Base-by-base conservation (phyloP, 306 rosid species). In the Phaseolus lunatus region DNA sequence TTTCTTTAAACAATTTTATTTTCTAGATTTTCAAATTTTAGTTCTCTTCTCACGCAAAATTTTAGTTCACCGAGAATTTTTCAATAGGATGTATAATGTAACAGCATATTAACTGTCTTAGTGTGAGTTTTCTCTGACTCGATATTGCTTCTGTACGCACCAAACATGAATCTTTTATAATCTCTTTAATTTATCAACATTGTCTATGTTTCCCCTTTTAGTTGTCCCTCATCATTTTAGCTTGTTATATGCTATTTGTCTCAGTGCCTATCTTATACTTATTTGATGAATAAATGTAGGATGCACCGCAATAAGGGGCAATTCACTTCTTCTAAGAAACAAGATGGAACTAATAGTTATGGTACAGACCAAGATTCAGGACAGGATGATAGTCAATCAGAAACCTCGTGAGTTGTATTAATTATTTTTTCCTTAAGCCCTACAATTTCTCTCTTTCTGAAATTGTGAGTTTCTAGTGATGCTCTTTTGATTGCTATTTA, bases 291-390 rank as follows among this genome's bases (percentile, higher is more conserved):
- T 80, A 61, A 67, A 64, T 87, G 79, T 57, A 94, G 98, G 90
- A 94, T 94, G 98, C 96, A 94, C 77, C 97, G 98, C 20, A 94
- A 90, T 66, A 94, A 94, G 87, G 98, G 98, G 29, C 98, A 94
- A 47, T 94, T 94, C 84, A 86, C 96, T 85, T 91, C 97, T 24
- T 50, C 94, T 43, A 94, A 89, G 87, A 90, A 84, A 85, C 81
- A 92, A 58, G 97, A 94, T 27, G 96, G 97, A 84, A 77, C 82
- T 49, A 86, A 74, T 64, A 77, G 90, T 75, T 88, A 84, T 85
- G 91, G 86, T 43, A 35, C 80, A 37, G 90, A 85, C 82, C 92
- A 81, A 47, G 98, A 92, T 71, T 85, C 87, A 0, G 92, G 91
- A 39, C 97, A 87, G 73, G 94, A 90, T 70, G 98, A 89, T 64